Percentiles rank a stretch among this genome's conserved stretches.
Conservation (phyloP, 441 rosid species). For the Erodium moschatum region DNA sequence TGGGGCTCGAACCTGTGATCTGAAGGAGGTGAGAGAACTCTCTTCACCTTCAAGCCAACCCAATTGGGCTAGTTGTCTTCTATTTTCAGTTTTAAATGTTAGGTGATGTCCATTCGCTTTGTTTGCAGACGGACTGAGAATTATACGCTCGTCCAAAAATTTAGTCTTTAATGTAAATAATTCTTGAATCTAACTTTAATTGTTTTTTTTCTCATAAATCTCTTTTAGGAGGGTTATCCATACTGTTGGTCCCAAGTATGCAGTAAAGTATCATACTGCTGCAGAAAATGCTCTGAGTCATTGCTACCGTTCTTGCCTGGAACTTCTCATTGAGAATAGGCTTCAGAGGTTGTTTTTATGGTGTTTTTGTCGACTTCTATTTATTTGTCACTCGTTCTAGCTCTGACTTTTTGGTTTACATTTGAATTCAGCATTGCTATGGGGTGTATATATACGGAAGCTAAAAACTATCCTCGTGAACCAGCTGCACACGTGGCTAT, state of each 20-base stretch:
- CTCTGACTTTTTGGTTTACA: constrained; percentile 27
- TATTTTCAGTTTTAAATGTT: too few species aligned
- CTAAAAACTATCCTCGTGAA: constrained; percentile 96
- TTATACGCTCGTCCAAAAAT: constrained; percentile 6
- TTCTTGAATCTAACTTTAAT: constrained; percentile 14
- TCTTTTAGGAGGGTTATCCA: constrained; percentile 82
- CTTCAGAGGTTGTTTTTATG: constrained; percentile 55
- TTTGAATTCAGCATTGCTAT: constrained; percentile 67
- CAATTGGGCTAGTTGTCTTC: too few species aligned
- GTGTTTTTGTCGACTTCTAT: constrained; percentile 14
- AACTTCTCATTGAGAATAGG: constrained; percentile 81
- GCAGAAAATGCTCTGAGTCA: constrained; percentile 99
- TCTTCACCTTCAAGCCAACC: too few species aligned
- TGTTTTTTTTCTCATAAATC: neutral
- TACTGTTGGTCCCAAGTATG: constrained; percentile 98
- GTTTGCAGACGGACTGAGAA: neutral
- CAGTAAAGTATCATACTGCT: constrained; percentile 95
- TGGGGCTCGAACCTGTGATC: too few species aligned
- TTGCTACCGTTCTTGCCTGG: constrained; percentile 91
- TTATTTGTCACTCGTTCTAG: constrained; percentile 11
- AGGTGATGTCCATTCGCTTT: neutral
- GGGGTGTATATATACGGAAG: constrained; percentile 92
- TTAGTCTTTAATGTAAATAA: constrained; percentile 10
- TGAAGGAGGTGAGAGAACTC: too few species aligned
- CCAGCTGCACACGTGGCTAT: constrained; percentile 99